phyloP scores from a whole-genome alignment of 2,329 filamentous ascomycete species.

The Claviceps sp. region DNA sequence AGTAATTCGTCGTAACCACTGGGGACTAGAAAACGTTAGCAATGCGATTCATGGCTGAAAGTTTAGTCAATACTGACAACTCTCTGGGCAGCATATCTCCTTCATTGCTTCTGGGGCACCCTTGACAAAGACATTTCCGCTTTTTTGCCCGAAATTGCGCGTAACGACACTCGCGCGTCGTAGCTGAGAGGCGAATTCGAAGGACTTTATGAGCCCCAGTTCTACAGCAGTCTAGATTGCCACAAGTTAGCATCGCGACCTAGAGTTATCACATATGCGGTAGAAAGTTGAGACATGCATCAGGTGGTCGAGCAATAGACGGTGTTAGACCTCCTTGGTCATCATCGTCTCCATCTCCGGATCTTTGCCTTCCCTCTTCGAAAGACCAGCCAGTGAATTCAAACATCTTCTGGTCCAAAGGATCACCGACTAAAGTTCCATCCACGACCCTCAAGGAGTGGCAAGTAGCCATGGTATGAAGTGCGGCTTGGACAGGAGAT shows the following conservation, averaged over 20 bases:
- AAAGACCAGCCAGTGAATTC: constrained; percentile 89
- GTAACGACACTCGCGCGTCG: constrained; percentile 88
- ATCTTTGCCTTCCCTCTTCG: constrained; percentile 67
- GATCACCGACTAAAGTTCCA: constrained; percentile 80
- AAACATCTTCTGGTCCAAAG: constrained; percentile 96
- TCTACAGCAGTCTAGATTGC: constrained; percentile 47
- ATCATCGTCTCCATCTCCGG: constrained; percentile 54
- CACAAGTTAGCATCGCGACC: constrained; percentile 5
- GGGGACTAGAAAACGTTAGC: constrained; percentile 43
- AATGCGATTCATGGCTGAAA: background rate
- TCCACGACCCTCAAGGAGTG: constrained; percentile 83
- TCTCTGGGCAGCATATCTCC: constrained; percentile 75
- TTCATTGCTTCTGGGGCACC: constrained; percentile 94
- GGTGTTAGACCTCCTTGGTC: constrained; percentile 66
- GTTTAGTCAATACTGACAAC: constrained; percentile 39
- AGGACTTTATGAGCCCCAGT: constrained; percentile 78
- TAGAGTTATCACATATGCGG: constrained; percentile 8
- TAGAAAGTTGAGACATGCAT: constrained; percentile 18
- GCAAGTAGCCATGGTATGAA: constrained; percentile 95
- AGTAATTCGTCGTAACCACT: constrained; percentile 81
- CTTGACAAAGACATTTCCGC: constrained; percentile 84
- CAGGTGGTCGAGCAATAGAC: constrained; percentile 76
- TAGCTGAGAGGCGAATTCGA: constrained; percentile 90
- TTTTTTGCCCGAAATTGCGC: constrained; percentile 70
- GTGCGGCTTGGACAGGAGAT: constrained; percentile 38